Conservation (phyloP, 2,329 filamentous ascomycete species). For the Arachnomyces sp. region DNA sequence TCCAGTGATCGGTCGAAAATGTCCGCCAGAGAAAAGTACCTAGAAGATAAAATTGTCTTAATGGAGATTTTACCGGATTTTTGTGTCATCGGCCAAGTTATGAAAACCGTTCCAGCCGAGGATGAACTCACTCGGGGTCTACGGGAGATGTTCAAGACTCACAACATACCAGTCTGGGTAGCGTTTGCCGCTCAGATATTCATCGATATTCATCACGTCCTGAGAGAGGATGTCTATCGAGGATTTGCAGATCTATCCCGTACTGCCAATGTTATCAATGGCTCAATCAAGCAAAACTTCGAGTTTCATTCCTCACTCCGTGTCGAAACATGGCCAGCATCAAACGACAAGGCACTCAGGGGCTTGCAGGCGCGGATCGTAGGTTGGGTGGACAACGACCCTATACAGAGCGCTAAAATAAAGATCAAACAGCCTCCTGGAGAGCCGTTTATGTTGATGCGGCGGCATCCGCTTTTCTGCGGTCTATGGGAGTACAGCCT, state of each 20-base stretch:
- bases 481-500: conserved; percentile 33
- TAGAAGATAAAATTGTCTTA: conserved; percentile 30
- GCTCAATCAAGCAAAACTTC: conserved; percentile 21
- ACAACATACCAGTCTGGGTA: conserved; percentile 27
- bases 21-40: conserved; percentile 23
- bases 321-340: conserved; percentile 21
- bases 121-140: conserved; percentile 35
- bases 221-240: conserved; percentile 15
- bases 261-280: conserved; percentile 11
- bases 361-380: conserved; percentile 15
- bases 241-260: conserved; percentile 7
- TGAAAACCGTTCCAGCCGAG: conserved; percentile 16
- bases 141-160: conserved; percentile 22
- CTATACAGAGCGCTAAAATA: conserved; percentile 8
- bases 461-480: conserved; percentile 31
- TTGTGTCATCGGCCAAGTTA: conserved; percentile 4
- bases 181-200: conserved; percentile 37
- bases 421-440: background rate
- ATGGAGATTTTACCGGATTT: conserved; percentile 29
- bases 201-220: conserved; percentile 34
- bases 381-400: conserved; percentile 17
- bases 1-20: conserved; percentile 14
- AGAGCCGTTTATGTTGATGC: conserved; percentile 23
- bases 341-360: conserved; percentile 19
- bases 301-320: conserved; percentile 26